phyloP scores from a whole-genome alignment of 352 stramenopile genomes.

The Pythium dissimile region DNA sequence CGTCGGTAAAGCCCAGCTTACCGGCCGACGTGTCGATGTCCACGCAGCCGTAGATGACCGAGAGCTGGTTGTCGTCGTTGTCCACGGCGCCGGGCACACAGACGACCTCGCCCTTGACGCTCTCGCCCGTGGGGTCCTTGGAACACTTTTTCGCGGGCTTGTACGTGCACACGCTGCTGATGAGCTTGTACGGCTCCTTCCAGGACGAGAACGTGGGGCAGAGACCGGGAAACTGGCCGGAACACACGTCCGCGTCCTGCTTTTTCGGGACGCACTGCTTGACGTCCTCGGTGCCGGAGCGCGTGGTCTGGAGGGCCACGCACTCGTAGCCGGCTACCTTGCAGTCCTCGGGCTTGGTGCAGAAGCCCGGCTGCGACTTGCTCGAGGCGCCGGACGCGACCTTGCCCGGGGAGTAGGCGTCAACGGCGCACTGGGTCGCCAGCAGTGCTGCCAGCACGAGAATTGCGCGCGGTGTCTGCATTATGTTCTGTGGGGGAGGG shows the following conservation, averaged over 20 bases:
- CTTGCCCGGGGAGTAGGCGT: constrained; percentile 15
- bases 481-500: background rate
- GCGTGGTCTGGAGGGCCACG: constrained; percentile 67
- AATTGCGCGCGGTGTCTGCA: background rate
- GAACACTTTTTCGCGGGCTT: constrained; percentile 64
- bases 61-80: constrained; percentile 32
- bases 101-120: constrained; percentile 49
- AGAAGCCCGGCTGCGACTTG: constrained; percentile 24
- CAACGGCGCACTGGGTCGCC: background rate
- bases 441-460: constrained; percentile 5
- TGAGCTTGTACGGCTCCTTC: constrained; percentile 60
- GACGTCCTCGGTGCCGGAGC: constrained; percentile 47
- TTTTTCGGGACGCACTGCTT: constrained; percentile 73
- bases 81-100: constrained; percentile 50
- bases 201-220: constrained; percentile 73
- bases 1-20: constrained; percentile 58
- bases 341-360: constrained; percentile 31
- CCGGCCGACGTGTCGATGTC: constrained; percentile 50
- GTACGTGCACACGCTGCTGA: constrained; percentile 78
- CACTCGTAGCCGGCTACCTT: constrained; percentile 67
- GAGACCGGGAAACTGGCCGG: constrained; percentile 54
- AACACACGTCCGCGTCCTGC: constrained; percentile 55
- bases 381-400: constrained; percentile 7
- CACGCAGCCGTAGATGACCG: constrained; percentile 71
- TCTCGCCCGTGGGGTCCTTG: constrained; percentile 31